Percentiles rank a stretch among this genome's conserved stretches.
Conservation (phyloP, 2,329 filamentous ascomycete species). For the Teratosphaeria destructans region DNA sequence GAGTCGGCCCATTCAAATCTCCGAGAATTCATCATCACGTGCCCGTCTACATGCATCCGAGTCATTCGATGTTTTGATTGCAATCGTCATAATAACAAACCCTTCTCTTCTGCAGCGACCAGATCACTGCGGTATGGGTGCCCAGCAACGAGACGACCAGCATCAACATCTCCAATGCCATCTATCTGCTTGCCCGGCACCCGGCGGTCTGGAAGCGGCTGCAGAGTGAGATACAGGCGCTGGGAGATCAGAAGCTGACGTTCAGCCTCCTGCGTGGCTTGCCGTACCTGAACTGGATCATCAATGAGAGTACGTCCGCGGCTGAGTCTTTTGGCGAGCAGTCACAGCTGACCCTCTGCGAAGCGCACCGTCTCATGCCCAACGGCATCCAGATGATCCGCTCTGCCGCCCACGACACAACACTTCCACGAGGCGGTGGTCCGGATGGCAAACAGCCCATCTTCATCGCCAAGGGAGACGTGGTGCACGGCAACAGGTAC, state of each 20-base stretch:
- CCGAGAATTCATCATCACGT: background rate
- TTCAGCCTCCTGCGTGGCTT: background rate
- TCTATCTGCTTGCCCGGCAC: background rate
- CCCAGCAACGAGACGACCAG: too few relatives aligned
- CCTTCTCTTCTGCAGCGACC: too few relatives aligned
- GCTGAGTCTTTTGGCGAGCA: background rate
- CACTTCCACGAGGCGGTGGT: conserved; percentile 41
- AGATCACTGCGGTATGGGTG: too few relatives aligned
- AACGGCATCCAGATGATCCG: conserved; percentile 17
- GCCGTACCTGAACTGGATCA: conserved; percentile 17
- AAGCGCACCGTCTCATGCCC: background rate
- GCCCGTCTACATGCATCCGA: too few relatives aligned
- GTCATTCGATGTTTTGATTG: background rate
- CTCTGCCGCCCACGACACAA: conserved; percentile 37
- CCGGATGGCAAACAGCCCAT: conserved; percentile 40
- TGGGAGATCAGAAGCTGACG: background rate
- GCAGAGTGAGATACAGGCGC: background rate
- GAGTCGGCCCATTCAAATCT: too few relatives aligned
- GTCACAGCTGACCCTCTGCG: background rate
- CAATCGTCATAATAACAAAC: too few relatives aligned
- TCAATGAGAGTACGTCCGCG: background rate
- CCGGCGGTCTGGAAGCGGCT: too few relatives aligned
- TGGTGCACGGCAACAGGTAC: conserved; percentile 35
- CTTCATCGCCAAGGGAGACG: conserved; percentile 38
- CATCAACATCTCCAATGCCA: too few relatives aligned